A percentile compares a stretch with the other conserved stretches of the same genome.
Evolutionary conservation across 208 protist genomes (phyloP).

Genomic region (Acanthamoeba lenticulata): DNA sequence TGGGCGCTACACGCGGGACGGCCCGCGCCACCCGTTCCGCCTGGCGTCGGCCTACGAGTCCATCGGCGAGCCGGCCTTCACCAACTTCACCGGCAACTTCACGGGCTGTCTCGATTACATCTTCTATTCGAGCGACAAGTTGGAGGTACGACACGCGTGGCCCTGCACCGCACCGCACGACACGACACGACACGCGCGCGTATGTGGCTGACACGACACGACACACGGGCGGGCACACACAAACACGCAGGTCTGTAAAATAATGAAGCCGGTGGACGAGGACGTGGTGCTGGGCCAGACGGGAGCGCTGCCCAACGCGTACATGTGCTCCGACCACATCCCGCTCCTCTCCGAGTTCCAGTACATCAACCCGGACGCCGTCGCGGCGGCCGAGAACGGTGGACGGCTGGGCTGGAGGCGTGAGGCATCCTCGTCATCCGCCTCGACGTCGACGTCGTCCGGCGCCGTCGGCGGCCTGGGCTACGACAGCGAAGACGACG

Average conservation of each 20-base stretch:
- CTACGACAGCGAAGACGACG: conserved; percentile 8
- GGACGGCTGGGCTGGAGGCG: background rate
- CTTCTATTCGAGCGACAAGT: conserved; percentile 44
- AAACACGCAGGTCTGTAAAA: conserved; percentile 9
- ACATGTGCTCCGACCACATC: conserved; percentile 63
- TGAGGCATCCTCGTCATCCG: background rate
- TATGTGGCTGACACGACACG: too few species aligned
- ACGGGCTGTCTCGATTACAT: conserved; percentile 54
- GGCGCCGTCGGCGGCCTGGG: background rate
- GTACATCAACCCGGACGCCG: background rate
- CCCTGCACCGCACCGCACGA: too few species aligned
- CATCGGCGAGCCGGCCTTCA: conserved; percentile 25
- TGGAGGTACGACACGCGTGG: conserved; percentile 32
- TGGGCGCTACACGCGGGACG: conserved; percentile 25
- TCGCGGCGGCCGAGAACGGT: too few species aligned
- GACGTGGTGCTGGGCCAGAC: background rate
- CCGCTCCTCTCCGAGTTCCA: conserved; percentile 55
- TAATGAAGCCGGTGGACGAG: conserved; percentile 45
- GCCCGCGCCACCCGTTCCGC: background rate
- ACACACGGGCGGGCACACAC: too few species aligned
- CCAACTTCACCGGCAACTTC: conserved; percentile 56
- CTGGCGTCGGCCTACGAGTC: conserved; percentile 8
- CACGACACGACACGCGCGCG: too few species aligned
- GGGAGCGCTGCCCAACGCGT: conserved; percentile 47
- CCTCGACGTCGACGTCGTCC: background rate